These are phyloP conservation scores for Arabidopsis thaliana DNA, from an alignment of 345 rosid species.

Conservation along the genomic window DNA sequence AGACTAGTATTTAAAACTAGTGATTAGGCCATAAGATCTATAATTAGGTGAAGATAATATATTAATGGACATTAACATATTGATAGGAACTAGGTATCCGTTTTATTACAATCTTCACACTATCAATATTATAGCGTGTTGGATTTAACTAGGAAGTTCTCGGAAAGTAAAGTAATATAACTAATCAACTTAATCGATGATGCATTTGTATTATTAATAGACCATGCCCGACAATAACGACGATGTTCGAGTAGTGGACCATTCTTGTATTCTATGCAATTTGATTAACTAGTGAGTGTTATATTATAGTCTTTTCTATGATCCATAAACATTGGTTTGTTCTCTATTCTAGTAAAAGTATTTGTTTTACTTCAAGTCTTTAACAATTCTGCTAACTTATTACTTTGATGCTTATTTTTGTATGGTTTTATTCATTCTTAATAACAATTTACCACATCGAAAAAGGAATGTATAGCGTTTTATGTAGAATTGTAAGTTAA, in stretches of 20 bases:
- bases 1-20: conserved; percentile 14
- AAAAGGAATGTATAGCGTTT: no score
- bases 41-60: conserved; percentile 15
- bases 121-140: conserved; percentile 1
- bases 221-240: conserved; percentile 29
- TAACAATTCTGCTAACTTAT: not conserved
- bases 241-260: conserved; percentile 33
- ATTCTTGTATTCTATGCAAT: conserved; percentile 1
- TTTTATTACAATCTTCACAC: conserved; percentile 12
- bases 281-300: not conserved
- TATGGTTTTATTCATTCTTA: not conserved
- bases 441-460: not conserved
- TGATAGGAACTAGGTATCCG: conserved; percentile 26
- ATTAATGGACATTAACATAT: conserved; percentile 28
- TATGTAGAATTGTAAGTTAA: no score
- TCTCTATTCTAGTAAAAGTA: not conserved
- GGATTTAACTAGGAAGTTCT: conserved; percentile 23
- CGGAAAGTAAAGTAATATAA: conserved; percentile 23
- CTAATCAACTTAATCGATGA: conserved; percentile 5
- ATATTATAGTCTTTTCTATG: not conserved
- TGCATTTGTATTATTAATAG: conserved; percentile 4
- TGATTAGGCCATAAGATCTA: conserved; percentile 26
- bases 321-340: not conserved
- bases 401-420: not conserved
- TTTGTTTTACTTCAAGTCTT: not conserved